Evolutionary conservation across 345 rosid genomes (phyloP), one percentile per base, ranked within the genome.

Genomic region (Cardamine resedifolia): DNA sequence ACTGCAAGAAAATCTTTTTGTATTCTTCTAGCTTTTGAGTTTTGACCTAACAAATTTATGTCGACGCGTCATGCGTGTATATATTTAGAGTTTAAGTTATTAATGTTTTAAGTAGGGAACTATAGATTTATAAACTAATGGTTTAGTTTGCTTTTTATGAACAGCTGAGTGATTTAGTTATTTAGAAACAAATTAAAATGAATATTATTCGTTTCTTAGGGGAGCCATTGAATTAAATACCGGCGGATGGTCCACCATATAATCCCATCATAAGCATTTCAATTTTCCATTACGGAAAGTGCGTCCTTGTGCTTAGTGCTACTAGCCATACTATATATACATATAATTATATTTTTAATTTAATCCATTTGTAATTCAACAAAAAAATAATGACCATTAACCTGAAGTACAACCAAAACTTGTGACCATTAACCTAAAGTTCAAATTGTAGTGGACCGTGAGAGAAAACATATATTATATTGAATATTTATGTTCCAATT

Each of bases 201-300:
- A 66, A 7, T 41, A 67, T n/a, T 68, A 75, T 68, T 68, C 73
- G 74, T 51, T 52, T 60, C 3, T 52, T 14, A 68, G 57, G 73
- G 57, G 68, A 67, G 58, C 73, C 78, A 30, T 67, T 67, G 73
- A 75, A 75, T 68, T 39, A 51, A 67, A 31, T 59, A 67, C 45
- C 39, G 62, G 8, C 39, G 45, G 57, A 26, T 58, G 74, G 74
- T 68, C 79, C 79, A 61, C 70, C 71, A 64, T 64, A 16, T 18
- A 44, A 64, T 60, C 59, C 66, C 51, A 51, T 50, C 73, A 74
- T 43, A 58, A 61, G 3, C 78, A 43, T 68, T 51, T 52, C 74
- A 74, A 75, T 74, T 68, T 51, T 52, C 74, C 79, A 75, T 74
- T 75, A 75, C 20, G 73, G 58, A 60, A 60, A 68, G 74, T 75